Evolutionary conservation across 1,139 yeast species (phyloP), one percentile per base, ranked within the genome.

Genomic region (Geotrichum histeridarum): DNA sequence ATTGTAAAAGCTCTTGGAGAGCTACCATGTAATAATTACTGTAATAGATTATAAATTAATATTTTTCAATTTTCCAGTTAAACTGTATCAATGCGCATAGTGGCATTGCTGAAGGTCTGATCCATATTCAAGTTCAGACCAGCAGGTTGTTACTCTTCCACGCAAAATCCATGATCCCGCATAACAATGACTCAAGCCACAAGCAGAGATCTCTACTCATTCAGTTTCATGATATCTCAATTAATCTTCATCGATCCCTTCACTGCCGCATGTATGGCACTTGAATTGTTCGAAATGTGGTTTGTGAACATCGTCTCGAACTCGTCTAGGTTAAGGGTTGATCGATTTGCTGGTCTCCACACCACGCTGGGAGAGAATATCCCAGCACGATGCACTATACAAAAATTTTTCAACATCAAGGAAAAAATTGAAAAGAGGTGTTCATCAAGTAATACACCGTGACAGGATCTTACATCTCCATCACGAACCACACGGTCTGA

Each of bases 341-440:
- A n/a, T 15, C 30, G 4, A 7, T 8, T 17, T 15, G 31, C 30
- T 37, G 32, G 43, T 41, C 17, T 41, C 14, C 12, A 12, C 14
- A 18, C 8, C 12, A 41, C 43, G 32, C 18, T 27, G 36, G 12
- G 14, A 17, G 15, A 11, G 33, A 45, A 45, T 45, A 45, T 45
- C 31, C 15, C 41, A 36, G 49, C 32, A 45, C 33, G 27, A 27
- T 14, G 22, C 32, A 35, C 15, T 49, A 32, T 18, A 32, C 46
- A 31, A 49, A 43, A 49, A 38, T 42, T 49, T 49, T 49, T 35
- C 46, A 22, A 32, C 47, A 9, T n/a, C n/a, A n/a, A 38, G 18
- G 22, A 33, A 31, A 42, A 30, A 42, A 30, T 11, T 9, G 18
- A 18, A 15, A 32, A 44, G 12, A 44, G 48, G 48, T 44, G 49